Evolutionary conservation across 2,329 filamentous ascomycete species (phyloP).

Genomic region (Aspergillus neoniger): DNA sequence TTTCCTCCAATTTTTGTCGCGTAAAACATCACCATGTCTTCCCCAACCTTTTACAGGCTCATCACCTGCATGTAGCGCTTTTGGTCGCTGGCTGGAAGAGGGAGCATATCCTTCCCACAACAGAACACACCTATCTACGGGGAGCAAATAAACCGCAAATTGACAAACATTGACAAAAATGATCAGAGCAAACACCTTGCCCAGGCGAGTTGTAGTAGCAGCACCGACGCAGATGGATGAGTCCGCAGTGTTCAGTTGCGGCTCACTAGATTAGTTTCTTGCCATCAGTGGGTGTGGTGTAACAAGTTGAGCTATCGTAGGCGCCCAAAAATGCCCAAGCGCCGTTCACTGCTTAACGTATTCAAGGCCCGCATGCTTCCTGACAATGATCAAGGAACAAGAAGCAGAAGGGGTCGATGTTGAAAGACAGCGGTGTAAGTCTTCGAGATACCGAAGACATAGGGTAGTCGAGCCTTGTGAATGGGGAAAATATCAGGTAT

Average conservation of each 20-base stretch:
- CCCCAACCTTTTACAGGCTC: background rate
- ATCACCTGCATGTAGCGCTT: constrained; percentile 1
- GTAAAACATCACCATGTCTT: background rate
- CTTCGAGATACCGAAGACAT: background rate
- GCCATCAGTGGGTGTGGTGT: background rate
- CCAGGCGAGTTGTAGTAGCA: background rate
- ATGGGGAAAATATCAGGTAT: background rate
- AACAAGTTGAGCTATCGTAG: background rate
- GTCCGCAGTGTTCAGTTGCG: background rate
- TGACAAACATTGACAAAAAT: background rate
- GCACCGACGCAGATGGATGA: background rate
- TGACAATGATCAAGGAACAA: background rate
- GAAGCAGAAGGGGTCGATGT: background rate
- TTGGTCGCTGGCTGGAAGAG: constrained; percentile 7
- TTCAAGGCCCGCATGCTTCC: background rate
- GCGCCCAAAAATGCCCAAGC: background rate
- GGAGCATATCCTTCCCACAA: constrained; percentile 14
- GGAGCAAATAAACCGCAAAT: constrained; percentile 20
- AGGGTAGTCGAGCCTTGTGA: background rate
- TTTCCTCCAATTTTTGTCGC: background rate
- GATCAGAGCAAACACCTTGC: constrained; percentile 12
- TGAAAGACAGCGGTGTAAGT: background rate
- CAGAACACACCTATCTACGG: constrained; percentile 40
- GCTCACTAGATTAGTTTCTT: background rate
- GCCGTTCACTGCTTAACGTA: background rate